phyloP scores from a whole-genome alignment of 495 filamentous ascomycete species.

The Hamigera avellanea region DNA sequence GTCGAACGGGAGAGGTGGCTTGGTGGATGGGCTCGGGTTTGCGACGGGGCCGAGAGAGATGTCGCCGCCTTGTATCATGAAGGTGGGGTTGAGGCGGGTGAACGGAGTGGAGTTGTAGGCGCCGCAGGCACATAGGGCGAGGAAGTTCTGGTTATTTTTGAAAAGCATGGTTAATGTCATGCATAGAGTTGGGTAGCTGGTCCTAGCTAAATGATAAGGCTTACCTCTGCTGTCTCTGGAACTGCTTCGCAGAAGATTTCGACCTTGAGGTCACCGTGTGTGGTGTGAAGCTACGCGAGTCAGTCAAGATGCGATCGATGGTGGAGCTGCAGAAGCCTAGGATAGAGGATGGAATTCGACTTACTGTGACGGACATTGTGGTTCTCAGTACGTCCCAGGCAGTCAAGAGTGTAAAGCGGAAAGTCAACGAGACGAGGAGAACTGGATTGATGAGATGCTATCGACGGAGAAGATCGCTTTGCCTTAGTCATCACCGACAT shows the following conservation, averaged over 20 bases:
- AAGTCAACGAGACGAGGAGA: too few species aligned
- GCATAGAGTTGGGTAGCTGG: too few species aligned
- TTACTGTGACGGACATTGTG: slow-evolving; percentile 21
- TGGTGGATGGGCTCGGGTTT: slow-evolving; percentile 22
- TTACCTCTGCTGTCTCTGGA: slow-evolving; percentile 74
- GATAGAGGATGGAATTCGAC: too few species aligned
- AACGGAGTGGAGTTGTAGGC: slow-evolving; percentile 85
- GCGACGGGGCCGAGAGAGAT: slow-evolving; percentile 50
- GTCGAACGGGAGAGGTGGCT: slow-evolving; percentile 31
- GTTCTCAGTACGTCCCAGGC: too few species aligned
- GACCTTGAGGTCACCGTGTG: slow-evolving; percentile 82
- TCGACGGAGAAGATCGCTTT: not conserved
- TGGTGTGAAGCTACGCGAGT: slow-evolving; percentile 69
- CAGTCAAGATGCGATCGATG: too few species aligned
- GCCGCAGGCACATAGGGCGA: slow-evolving; percentile 82
- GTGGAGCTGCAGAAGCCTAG: too few species aligned
- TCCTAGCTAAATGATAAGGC: slow-evolving; percentile 1
- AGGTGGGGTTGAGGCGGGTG: slow-evolving; percentile 78
- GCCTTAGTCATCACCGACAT: not conserved
- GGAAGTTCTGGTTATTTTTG: slow-evolving; percentile 89
- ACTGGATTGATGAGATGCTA: too few species aligned
- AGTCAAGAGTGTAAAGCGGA: too few species aligned
- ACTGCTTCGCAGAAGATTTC: slow-evolving; percentile 94
- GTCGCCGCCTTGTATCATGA: slow-evolving; percentile 88
- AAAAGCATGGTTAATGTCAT: too few species aligned